These are phyloP conservation scores for Pseudoperonospora humuli DNA, from an alignment of 352 stramenopile genomes.

Conservation along the genomic window DNA sequence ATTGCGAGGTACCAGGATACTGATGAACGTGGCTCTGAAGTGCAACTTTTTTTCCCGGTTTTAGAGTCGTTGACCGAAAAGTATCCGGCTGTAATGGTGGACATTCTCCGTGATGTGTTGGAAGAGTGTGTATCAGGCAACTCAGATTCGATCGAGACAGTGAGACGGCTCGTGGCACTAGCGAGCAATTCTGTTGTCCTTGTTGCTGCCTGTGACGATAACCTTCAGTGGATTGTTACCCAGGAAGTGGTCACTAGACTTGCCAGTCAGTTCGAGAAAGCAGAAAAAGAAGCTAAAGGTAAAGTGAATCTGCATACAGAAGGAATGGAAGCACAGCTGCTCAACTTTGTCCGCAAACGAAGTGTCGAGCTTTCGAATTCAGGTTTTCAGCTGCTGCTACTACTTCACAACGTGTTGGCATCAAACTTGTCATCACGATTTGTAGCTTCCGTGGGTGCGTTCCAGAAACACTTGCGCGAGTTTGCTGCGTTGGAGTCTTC, in stretches of 20 bases:
- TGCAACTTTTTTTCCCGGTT: conserved; percentile 16
- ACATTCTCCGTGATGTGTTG: conserved; percentile 39
- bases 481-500: conserved; percentile 26
- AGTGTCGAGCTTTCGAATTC: conserved; percentile 33
- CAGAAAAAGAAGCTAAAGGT: conserved; percentile 1
- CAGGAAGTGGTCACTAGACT: conserved; percentile 33
- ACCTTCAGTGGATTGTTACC: conserved; percentile 57
- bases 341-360: conserved; percentile 25
- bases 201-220: conserved; percentile 41
- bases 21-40: not conserved
- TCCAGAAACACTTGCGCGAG: conserved; percentile 34
- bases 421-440: conserved; percentile 6
- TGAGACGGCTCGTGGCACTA: conserved; percentile 29
- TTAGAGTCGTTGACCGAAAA: conserved; percentile 37
- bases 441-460: conserved; percentile 19
- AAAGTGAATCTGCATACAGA: conserved; percentile 3
- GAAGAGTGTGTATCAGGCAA: conserved; percentile 18
- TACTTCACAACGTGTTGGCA: conserved; percentile 32
- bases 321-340: conserved; percentile 13
- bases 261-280: conserved; percentile 15
- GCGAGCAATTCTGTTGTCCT: conserved; percentile 27
- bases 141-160: conserved; percentile 2
- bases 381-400: conserved; percentile 36
- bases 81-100: conserved; percentile 36
- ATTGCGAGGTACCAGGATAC: conserved; percentile 10